Evolutionary conservation across 176 grass and related monocot species (phyloP), one percentile per base, ranked within the genome.

Genomic region (Rhynchospora breviuscula): DNA sequence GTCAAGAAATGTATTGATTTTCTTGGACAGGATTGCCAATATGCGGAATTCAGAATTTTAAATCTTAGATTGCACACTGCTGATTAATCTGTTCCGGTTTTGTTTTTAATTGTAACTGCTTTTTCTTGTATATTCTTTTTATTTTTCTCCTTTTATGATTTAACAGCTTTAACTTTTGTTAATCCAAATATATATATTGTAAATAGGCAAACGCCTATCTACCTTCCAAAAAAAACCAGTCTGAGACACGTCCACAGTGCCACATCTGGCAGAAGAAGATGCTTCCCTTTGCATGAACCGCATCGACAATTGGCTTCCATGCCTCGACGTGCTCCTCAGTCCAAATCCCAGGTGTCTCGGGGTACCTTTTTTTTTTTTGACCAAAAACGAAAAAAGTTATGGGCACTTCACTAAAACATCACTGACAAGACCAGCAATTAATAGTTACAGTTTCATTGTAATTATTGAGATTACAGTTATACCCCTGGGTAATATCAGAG

Each of bases 191-290:
- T 68, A 80, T 79, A 2, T n/a, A 87, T 80, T 75, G 44, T 78
- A 40, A 40, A 40, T 40, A 40, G 35, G 35, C 35, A 40, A 40
- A 40, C 2, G 35, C 35, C 2, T 40, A 40, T 40, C 35, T 40
- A 40, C 35, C 35, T 40, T 40, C 35, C 35, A 40, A 40, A 1
- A 1, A 40, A 3, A 3, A 40, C 35, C 35, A 47, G 61, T 86
- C 65, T 8, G 85, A 81, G 40, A 54, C 60, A 4, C 85, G 63
- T 72, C 85, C 85, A n/a, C 33, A 21, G 44, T 86, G 84, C 84
- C 84, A 86, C 63, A 86, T 86, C 58, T 85, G 73, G 59, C 84
- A 85, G 63, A 86, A 81, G 61, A 86, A 86, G 12, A 86, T 80
- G 61, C 84, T 76, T 67, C 84, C 76, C 47, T 86, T 86, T 59